These are phyloP conservation scores for Citropsis articulata DNA, from an alignment of 345 rosid genomes.

Conservation along the genomic window DNA sequence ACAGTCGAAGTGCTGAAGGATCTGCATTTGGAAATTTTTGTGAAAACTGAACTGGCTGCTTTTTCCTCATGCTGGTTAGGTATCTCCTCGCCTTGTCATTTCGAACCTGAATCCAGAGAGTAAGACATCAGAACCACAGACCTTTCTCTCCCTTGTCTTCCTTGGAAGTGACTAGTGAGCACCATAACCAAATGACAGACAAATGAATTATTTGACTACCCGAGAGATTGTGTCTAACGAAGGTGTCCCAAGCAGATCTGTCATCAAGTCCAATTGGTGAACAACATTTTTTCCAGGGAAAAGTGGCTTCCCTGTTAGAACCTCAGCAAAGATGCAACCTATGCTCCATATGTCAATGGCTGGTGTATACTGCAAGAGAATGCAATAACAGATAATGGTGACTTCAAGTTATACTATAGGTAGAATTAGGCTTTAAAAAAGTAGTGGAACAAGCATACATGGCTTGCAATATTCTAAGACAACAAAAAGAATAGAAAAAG, in stretches of 20 bases:
- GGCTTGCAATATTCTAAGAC: background rate
- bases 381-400: slow-evolving; percentile 8
- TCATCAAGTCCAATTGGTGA: slow-evolving; percentile 94
- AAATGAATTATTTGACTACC: slow-evolving; percentile 34
- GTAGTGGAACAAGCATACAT: background rate
- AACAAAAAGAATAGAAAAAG: background rate
- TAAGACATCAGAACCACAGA: background rate
- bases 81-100: slow-evolving; percentile 94
- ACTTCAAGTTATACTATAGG: background rate
- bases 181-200: background rate
- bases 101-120: slow-evolving; percentile 55
- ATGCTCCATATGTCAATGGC: slow-evolving; percentile 98
- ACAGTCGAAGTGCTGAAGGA: slow-evolving; percentile 65
- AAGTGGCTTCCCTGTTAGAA: slow-evolving; percentile 78
- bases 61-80: slow-evolving; percentile 92
- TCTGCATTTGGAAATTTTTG: slow-evolving; percentile 84
- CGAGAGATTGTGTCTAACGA: slow-evolving; percentile 83
- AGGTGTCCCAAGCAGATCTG: slow-evolving; percentile 95
- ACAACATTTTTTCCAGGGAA: slow-evolving; percentile 98
- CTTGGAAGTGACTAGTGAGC: background rate
- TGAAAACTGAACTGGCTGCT: slow-evolving; percentile 63
- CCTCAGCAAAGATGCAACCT: slow-evolving; percentile 97
- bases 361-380: slow-evolving; percentile 78
- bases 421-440: background rate
- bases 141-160: background rate